These are phyloP conservation scores for Aegilops bicornis DNA, from an alignment of 176 grass and related monocot species.

Conservation along the genomic window DNA sequence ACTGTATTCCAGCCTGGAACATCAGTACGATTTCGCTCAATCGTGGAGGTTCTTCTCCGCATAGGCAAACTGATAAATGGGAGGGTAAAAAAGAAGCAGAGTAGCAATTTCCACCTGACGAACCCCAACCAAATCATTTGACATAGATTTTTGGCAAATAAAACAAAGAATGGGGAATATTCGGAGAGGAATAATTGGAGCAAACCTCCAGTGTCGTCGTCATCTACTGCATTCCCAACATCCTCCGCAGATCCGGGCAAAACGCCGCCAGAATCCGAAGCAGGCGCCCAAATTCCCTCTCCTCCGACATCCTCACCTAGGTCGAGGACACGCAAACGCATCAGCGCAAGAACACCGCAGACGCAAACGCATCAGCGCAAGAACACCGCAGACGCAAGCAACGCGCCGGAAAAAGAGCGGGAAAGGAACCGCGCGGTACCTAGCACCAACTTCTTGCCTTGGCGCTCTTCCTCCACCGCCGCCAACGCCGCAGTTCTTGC, in stretches of 20 bases:
- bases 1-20: not conserved
- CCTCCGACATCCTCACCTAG: constrained; percentile 12
- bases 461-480: not conserved
- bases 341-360: not conserved
- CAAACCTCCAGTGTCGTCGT: constrained; percentile 27
- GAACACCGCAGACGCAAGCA: not conserved
- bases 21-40: constrained; percentile 14
- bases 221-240: not conserved
- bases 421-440: not conserved
- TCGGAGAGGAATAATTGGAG: not conserved
- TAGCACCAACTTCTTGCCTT: not conserved
- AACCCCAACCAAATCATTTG: not conserved
- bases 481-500: constrained; percentile 49
- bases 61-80: not conserved
- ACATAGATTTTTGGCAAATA: constrained; percentile 18
- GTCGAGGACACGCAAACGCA: not conserved
- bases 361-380: not conserved
- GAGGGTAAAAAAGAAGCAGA: not conserved
- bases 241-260: constrained; percentile 39
- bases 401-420: not conserved
- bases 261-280: constrained; percentile 8
- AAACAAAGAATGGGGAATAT: not conserved
- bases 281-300: not conserved
- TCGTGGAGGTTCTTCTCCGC: constrained; percentile 1
- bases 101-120: not conserved